Evolutionary conservation across 768 basidiomycete genomes (phyloP).

Genomic region (Tephrocybe rancida): DNA sequence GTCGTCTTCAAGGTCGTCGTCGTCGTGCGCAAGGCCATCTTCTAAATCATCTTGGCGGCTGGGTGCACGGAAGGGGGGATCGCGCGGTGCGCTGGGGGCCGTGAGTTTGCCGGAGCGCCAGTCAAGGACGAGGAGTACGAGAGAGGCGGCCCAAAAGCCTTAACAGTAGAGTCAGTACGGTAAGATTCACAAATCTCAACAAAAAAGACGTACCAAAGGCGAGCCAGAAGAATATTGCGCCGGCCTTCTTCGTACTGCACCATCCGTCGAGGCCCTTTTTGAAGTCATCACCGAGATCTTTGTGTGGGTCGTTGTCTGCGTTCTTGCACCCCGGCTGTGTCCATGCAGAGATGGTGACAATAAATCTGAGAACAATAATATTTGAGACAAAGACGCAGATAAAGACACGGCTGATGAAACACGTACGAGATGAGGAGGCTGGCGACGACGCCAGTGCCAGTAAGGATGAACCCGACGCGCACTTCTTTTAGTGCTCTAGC

Average conservation of each 20-base stretch:
- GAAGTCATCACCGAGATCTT: slow-evolving; percentile 63
- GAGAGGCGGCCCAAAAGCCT: slow-evolving; percentile 79
- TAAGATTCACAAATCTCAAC: neutral
- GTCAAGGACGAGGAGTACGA: slow-evolving; percentile 66
- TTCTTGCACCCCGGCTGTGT: slow-evolving; percentile 91
- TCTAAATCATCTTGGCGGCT: slow-evolving; percentile 50
- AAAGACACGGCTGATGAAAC: slow-evolving; percentile 3
- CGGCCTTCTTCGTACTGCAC: slow-evolving; percentile 94
- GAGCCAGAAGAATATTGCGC: slow-evolving; percentile 88
- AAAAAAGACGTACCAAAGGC: slow-evolving; percentile 62
- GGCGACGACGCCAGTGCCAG: slow-evolving; percentile 64
- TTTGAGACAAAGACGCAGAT: slow-evolving; percentile 3
- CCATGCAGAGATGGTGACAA: slow-evolving; percentile 83
- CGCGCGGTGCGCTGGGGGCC: slow-evolving; percentile 50
- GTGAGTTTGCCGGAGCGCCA: slow-evolving; percentile 76
- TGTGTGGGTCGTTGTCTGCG: slow-evolving; percentile 78
- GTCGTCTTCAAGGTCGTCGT: slow-evolving; percentile 36
- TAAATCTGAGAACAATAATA: slow-evolving; percentile 49
- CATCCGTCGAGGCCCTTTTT: slow-evolving; percentile 71
- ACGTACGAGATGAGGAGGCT: slow-evolving; percentile 80
- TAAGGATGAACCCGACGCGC: slow-evolving; percentile 83
- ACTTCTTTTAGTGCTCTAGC: slow-evolving; percentile 83
- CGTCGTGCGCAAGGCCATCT: slow-evolving; percentile 29
- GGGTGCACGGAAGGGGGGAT: slow-evolving; percentile 70
- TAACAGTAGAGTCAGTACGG: slow-evolving; percentile 4